Percentiles rank a stretch among this genome's conserved stretches.
These are phyloP conservation scores for Lumnitzera littorea DNA, from an alignment of 345 rosid species.

Conservation along the genomic window DNA sequence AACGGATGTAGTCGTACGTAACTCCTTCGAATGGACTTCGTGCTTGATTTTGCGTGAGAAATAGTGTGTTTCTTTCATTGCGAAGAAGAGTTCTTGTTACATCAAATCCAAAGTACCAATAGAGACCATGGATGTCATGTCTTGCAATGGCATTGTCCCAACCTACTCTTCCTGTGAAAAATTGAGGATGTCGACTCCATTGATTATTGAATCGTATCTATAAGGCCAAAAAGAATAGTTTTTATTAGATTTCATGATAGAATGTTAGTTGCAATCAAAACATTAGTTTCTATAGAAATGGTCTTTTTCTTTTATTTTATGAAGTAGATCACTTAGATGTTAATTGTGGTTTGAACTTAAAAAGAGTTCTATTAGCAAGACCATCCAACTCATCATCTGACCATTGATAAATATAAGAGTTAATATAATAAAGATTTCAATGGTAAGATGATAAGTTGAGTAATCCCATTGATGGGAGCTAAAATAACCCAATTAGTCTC, in stretches of 20 bases:
- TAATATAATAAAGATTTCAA: no score
- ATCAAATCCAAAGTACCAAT: constrained; percentile 18
- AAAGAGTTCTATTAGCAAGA: no score
- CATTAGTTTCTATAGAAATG: not conserved
- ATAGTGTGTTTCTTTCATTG: constrained; percentile 17
- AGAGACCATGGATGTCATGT: constrained; percentile 32
- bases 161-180: constrained; percentile 20
- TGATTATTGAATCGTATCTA: constrained; percentile 10
- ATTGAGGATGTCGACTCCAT: constrained; percentile 2
- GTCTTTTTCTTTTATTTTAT: no score
- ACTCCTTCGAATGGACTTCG: constrained; percentile 19
- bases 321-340: no score
- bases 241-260: no score
- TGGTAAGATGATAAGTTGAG: no score
- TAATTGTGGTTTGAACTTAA: no score
- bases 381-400: no score
- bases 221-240: not conserved
- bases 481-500: no score
- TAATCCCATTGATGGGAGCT: no score
- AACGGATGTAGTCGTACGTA: constrained; percentile 37
- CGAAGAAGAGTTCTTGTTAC: constrained; percentile 11
- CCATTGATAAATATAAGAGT: no score
- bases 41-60: constrained; percentile 22
- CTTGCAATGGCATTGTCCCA: constrained; percentile 38
- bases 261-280: not conserved